Percentiles rank a stretch among this genome's conserved stretches.
These are phyloP conservation scores for Scalesia atractyloides DNA, from an alignment of 129 eudicot genomes.

Conservation along the genomic window DNA sequence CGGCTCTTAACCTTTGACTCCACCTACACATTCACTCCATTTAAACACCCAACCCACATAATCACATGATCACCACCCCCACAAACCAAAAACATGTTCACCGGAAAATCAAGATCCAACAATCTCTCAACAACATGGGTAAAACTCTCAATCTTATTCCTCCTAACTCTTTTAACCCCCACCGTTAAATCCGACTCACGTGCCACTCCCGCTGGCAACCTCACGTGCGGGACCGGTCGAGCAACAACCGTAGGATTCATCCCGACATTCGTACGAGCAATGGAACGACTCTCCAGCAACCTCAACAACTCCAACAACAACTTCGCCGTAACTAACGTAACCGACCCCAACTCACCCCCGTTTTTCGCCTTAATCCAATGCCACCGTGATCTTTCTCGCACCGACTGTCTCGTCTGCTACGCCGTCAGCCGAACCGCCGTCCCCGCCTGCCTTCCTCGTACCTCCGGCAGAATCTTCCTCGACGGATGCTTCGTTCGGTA, in stretches of 20 bases:
- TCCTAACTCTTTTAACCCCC: slow-evolving; percentile 16
- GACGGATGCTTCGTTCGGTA: slow-evolving; percentile 74
- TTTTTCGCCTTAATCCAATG: slow-evolving; percentile 61
- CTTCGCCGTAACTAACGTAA: slow-evolving; percentile 36
- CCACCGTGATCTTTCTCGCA: slow-evolving; percentile 46
- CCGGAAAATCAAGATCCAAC: slow-evolving; percentile 10
- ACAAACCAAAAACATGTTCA: slow-evolving; percentile 19
- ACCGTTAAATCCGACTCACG: slow-evolving; percentile 50
- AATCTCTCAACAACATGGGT: not conserved
- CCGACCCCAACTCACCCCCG: slow-evolving; percentile 22
- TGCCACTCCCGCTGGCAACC: slow-evolving; percentile 45
- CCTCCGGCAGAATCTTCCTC: slow-evolving; percentile 53
- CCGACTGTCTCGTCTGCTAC: slow-evolving; percentile 80
- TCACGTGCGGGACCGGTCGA: slow-evolving; percentile 42
- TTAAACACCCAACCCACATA: not conserved
- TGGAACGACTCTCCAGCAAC: slow-evolving; percentile 50
- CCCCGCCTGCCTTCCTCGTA: slow-evolving; percentile 62
- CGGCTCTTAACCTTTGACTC: slow-evolving; percentile 33
- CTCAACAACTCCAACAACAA: slow-evolving; percentile 32
- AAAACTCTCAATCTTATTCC: not conserved
- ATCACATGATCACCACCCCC: not conserved
- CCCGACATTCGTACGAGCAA: slow-evolving; percentile 54
- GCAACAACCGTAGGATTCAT: slow-evolving; percentile 44
- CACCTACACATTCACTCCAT: slow-evolving; percentile 17
- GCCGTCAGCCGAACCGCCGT: slow-evolving; percentile 76